Conservation (phyloP, 1,139 yeast genomes). For the Geotrichum fermentans region DNA sequence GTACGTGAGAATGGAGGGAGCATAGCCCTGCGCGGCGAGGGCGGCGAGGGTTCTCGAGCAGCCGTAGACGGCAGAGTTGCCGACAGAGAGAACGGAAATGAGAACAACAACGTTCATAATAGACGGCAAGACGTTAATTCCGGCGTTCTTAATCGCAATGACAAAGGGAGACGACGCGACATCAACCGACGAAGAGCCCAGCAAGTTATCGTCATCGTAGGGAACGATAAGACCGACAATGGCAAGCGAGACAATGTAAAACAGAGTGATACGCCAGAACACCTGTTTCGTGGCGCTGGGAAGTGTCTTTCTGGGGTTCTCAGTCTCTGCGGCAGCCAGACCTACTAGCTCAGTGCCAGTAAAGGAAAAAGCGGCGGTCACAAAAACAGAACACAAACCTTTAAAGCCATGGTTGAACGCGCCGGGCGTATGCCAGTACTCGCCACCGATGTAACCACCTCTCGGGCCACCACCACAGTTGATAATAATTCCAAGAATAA, state of each 20-base stretch:
- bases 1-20: conserved; percentile 69
- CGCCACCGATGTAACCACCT: conserved; percentile 58
- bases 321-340: conserved; percentile 79
- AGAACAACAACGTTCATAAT: conserved; percentile 70
- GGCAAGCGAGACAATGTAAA: conserved; percentile 56
- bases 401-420: conserved; percentile 63
- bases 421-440: conserved; percentile 60
- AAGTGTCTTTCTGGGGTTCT: conserved; percentile 62
- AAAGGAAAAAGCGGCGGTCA: conserved; percentile 81
- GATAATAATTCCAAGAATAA: conserved; percentile 57
- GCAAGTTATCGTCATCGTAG: conserved; percentile 46
- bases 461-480: conserved; percentile 65
- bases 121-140: conserved; percentile 58
- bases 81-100: conserved; percentile 64
- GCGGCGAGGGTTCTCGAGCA: conserved; percentile 80
- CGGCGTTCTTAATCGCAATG: conserved; percentile 55
- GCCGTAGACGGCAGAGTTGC: conserved; percentile 72
- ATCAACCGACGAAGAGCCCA: conserved; percentile 44
- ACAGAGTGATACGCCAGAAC: conserved; percentile 63
- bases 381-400: conserved; percentile 79
- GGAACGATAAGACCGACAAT: conserved; percentile 64
- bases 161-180: conserved; percentile 70
- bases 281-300: conserved; percentile 70
- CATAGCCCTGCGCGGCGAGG: conserved; percentile 74
- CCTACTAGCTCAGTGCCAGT: conserved; percentile 83